Base-by-base conservation (phyloP, 495 filamentous ascomycete genomes). In the Clohesyomyces aquaticus region DNA sequence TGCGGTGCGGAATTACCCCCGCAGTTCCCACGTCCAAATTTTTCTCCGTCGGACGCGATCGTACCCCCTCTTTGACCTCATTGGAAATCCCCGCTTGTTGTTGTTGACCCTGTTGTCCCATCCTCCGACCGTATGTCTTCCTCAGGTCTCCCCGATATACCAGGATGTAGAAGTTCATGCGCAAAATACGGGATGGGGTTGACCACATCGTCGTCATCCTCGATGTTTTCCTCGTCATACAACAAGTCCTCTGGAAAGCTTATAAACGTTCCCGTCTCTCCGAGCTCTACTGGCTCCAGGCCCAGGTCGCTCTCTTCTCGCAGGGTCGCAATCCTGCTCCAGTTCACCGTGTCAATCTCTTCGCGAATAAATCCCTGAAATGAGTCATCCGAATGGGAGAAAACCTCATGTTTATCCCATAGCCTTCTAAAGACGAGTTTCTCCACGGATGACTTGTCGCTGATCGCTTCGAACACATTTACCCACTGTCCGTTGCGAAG, bases 171-270 rank as follows among this genome's bases (percentile, higher is more conserved):
- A 2, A 63, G 51, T 22, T 63, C 59, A 48, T 63, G 45, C 12
- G 59, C 59, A 46, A 61, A 63, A 50, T 46, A 55, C 12, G 51
- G 59, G n/a, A 55, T 38, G n/a, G 59, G 50, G 48, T 55, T 55
- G 38, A 63, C 50, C 9, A 23, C n/a, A 35, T 63, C 59, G 16
- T 52, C 49, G 38, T 55, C 59, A 55, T 63, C 59, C 19, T 27
- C 59, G 43, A 38, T 43, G 49, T 55, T 51, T 11, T 63, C 59
- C 8, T n/a, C 19, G 45, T 63, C 59, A 22, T 55, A 63, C 25
- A 63, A 22, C n/a, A 63, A 22, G 29, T 63, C 59, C 26, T 63
- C 59, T 3, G 59, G 59, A 41, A 63, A 63, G 23, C 48, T 47
- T 19, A 63, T 55, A 11, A 55, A 55, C n/a, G 32, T 55, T 12